phyloP scores from a whole-genome alignment of 2,329 filamentous ascomycete genomes.

The Pseudogymnoascus sp. region DNA sequence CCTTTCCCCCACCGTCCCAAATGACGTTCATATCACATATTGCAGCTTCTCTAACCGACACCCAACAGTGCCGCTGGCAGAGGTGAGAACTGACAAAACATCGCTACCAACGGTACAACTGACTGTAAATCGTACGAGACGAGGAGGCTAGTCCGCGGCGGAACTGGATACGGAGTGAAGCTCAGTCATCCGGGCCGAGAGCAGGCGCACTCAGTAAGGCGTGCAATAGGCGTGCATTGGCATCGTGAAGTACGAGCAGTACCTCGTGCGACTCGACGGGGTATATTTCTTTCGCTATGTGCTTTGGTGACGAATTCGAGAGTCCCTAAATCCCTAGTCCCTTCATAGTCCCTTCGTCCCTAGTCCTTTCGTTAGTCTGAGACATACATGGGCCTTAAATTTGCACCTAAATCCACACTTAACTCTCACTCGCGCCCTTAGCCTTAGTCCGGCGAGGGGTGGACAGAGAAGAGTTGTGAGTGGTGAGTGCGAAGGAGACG shows the following conservation, averaged over 20 bases:
- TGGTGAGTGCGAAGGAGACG: neutral
- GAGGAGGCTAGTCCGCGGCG: neutral
- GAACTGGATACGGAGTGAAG: neutral
- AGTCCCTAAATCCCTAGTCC: neutral
- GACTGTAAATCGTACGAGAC: neutral
- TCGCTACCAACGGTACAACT: neutral
- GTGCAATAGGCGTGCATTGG: neutral
- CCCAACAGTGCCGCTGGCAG: neutral
- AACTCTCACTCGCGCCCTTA: neutral
- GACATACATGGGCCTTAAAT: conserved; percentile 1
- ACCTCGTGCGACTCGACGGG: neutral
- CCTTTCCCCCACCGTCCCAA: neutral
- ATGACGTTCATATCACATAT: neutral
- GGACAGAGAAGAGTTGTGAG: neutral
- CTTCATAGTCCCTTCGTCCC: neutral
- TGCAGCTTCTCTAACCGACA: neutral
- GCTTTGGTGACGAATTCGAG: neutral
- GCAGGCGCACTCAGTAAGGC: neutral
- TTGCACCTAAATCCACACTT: neutral
- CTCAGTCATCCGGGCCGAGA: neutral
- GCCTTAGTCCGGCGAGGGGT: neutral
- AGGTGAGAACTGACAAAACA: neutral
- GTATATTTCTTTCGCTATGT: neutral
- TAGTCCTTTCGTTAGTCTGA: conserved; percentile 1
- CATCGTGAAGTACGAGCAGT: neutral